A percentile compares a stretch with the other conserved stretches of the same genome.
Evolutionary conservation across 2,329 filamentous ascomycete species (phyloP).

Genomic region (Aspergillus terreus): DNA sequence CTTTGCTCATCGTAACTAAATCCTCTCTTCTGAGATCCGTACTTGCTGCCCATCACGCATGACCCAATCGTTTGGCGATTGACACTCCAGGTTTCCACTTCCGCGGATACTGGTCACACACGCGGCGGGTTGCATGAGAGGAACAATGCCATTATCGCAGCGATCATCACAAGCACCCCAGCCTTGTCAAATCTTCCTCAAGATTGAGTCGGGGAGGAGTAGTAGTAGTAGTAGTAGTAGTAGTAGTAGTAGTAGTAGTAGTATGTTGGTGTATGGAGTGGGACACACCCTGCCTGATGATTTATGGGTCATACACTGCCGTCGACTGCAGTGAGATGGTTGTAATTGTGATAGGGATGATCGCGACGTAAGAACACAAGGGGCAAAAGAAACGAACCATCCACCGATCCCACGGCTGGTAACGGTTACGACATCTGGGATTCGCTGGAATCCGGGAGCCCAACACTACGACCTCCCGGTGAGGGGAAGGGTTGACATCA

Average conservation of each 20-base stretch:
- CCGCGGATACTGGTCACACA: background rate
- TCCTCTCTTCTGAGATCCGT: background rate
- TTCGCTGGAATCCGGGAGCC: background rate
- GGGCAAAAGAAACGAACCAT: background rate
- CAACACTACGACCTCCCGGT: background rate
- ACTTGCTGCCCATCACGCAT: background rate
- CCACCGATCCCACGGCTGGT: background rate
- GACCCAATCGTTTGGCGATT: background rate
- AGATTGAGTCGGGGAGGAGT: background rate
- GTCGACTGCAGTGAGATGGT: background rate
- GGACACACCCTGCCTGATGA: background rate
- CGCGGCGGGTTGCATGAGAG: background rate
- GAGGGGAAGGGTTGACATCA: background rate
- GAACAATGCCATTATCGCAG: conserved; percentile 3
- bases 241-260: background rate
- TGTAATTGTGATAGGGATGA: background rate
- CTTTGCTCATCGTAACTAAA: background rate
- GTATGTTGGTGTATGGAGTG: conserved; percentile 4
- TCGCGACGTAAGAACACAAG: background rate
- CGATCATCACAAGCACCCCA: background rate
- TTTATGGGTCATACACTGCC: background rate
- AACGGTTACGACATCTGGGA: background rate
- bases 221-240: background rate
- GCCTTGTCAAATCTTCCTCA: background rate
- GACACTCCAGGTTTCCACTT: background rate